Percentiles rank a stretch among this genome's conserved stretches.
These are phyloP conservation scores for Thelonectria rubi DNA, from an alignment of 2,329 filamentous ascomycete species.

Conservation along the genomic window DNA sequence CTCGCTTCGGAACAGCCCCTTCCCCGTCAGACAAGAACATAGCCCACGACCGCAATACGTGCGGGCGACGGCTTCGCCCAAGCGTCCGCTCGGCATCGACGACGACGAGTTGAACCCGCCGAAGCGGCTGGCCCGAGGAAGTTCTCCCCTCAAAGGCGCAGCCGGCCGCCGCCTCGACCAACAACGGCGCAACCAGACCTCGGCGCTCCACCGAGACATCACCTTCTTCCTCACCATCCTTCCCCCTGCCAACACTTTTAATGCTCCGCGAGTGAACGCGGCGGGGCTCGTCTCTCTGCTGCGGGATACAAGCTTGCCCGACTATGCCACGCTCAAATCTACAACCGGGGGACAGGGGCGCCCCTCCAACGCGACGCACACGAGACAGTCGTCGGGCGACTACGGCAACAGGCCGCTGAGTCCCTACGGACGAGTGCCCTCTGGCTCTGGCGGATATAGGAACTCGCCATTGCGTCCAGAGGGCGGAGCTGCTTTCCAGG, in stretches of 20 bases:
- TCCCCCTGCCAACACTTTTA: conserved; percentile 77
- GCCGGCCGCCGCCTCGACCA: conserved; percentile 87
- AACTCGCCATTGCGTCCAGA: conserved; percentile 63
- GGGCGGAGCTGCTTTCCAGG: conserved; percentile 40
- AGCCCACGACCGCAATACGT: conserved; percentile 60
- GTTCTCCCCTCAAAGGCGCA: conserved; percentile 90
- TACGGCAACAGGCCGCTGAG: conserved; percentile 56
- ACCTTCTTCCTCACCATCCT: conserved; percentile 76
- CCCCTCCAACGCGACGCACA: conserved; percentile 48
- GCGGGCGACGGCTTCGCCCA: conserved; percentile 63
- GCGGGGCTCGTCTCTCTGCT: conserved; percentile 78
- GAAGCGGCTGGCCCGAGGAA: conserved; percentile 87
- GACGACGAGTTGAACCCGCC: conserved; percentile 80
- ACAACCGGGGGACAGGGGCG: conserved; percentile 50
- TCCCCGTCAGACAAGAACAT: conserved; percentile 47
- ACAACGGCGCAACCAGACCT: conserved; percentile 69
- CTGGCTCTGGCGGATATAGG: conserved; percentile 56
- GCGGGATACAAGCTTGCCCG: conserved; percentile 72
- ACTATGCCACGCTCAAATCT: conserved; percentile 64
- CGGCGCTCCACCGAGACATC: conserved; percentile 77
- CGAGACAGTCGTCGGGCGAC: conserved; percentile 55
- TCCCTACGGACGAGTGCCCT: conserved; percentile 56
- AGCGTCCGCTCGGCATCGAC: conserved; percentile 70
- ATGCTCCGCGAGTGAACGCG: conserved; percentile 74
- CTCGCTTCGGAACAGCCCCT: conserved; percentile 58